Percentiles rank a stretch among this genome's conserved stretches.
phyloP scores from a whole-genome alignment of 768 basidiomycete genomes.

The Hirschioporus abietinus region DNA sequence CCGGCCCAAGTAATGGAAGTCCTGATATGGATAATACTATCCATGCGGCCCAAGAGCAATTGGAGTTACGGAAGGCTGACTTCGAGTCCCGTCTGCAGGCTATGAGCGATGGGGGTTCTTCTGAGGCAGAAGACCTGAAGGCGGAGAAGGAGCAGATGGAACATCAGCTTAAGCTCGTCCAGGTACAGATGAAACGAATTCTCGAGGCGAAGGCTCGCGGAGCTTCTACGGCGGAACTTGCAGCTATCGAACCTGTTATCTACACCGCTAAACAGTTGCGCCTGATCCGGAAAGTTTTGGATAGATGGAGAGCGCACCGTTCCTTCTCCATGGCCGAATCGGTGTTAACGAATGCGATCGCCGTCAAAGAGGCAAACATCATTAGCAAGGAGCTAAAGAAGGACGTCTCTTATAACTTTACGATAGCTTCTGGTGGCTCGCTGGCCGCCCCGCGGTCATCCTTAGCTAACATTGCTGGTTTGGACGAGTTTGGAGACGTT shows the following conservation, averaged over 20 bases:
- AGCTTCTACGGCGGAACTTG: slow-evolving; percentile 58
- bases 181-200: slow-evolving; percentile 75
- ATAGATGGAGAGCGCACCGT: slow-evolving; percentile 79
- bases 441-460: slow-evolving; percentile 77
- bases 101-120: slow-evolving; percentile 49
- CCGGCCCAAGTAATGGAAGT: slow-evolving; percentile 48
- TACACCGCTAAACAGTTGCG: slow-evolving; percentile 80
- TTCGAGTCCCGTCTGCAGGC: slow-evolving; percentile 56
- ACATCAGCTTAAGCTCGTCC: slow-evolving; percentile 76
- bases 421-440: slow-evolving; percentile 77
- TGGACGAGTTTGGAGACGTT: slow-evolving; percentile 91
- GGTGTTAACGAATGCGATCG: slow-evolving; percentile 76
- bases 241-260: slow-evolving; percentile 72
- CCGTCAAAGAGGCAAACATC: slow-evolving; percentile 92
- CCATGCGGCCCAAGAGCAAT: slow-evolving; percentile 67
- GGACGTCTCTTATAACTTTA: slow-evolving; percentile 88
- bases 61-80: slow-evolving; percentile 45
- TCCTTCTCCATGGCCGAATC: slow-evolving; percentile 91
- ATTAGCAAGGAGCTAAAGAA: slow-evolving; percentile 88
- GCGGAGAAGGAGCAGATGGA: slow-evolving; percentile 93
- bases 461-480: slow-evolving; percentile 77
- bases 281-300: slow-evolving; percentile 76
- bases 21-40: slow-evolving; percentile 63
- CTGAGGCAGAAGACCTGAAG: slow-evolving; percentile 81
- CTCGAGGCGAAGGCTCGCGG: slow-evolving; percentile 73